Evolutionary conservation across 768 basidiomycete species (phyloP), one percentile per base, ranked within the genome.

Genomic region (Tricholoma matsutake): DNA sequence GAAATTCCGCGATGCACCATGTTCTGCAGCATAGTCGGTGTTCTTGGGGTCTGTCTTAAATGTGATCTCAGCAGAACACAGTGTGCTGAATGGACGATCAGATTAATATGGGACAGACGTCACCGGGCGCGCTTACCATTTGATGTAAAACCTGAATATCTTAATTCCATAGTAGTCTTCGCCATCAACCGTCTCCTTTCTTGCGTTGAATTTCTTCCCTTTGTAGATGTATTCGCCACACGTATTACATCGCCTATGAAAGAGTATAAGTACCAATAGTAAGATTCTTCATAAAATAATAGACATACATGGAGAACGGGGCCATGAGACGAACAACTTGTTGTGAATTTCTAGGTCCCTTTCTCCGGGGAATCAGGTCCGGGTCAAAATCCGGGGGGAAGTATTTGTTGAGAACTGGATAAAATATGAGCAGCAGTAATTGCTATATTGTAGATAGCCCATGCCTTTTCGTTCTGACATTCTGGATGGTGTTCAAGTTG

Each of bases 41-140:
- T 97, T 95, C 82, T 96, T 96, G 18, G 96, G 96, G 71, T 99
- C 96, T 0, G 97, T 99, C 75, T 98, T 98, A 87, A 99, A 99
- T 0, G 97, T 98, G 65, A 99, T 98, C 72, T 99, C 97, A 8
- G 96, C 91, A 2, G 95, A 97, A 72, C 97, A 99, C 39, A 95
- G 77, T 13, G 95, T 96, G 69, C 96, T 96, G 65, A 2, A 54
- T 6, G 31, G 11, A 22, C 9, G 20, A 52, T 79, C 47, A 71
- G 63, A 18, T 6, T 28, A 18, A 16, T 9, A 29, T 51, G 8
- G 7, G 49, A 6, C 31, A 59, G 11, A 60, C 56, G 22, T 31
- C 51, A 53, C 5, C 29, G 7, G 3, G n/a, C 20, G 9, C 37
- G 80, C 85, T 56, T 58, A 86, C 92, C 92, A 94, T 78, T 94